Conservation (phyloP, 1,139 yeast species). For the Pichia sp. region DNA sequence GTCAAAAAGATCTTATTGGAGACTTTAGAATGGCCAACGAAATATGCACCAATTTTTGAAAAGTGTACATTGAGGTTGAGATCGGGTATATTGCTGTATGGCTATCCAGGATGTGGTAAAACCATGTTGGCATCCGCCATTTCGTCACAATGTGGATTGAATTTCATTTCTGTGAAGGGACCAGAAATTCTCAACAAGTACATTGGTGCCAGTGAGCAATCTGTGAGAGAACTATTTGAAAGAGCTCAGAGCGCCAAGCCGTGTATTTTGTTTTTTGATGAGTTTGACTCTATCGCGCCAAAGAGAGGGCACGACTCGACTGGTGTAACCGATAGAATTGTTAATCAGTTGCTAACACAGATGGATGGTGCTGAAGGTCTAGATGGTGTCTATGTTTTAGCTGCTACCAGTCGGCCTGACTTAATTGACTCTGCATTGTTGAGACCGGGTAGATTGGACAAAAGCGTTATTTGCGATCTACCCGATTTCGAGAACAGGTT, state of each 20-base stretch:
- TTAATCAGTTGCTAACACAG: conserved; percentile 93
- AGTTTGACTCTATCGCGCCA: conserved; percentile 95
- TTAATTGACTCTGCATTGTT: conserved; percentile 89
- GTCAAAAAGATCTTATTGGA: conserved; percentile 77
- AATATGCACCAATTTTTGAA: conserved; percentile 88
- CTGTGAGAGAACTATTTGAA: conserved; percentile 88
- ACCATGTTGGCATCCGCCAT: conserved; percentile 91
- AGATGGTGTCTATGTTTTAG: conserved; percentile 93
- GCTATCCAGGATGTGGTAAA: conserved; percentile 98
- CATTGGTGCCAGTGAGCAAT: conserved; percentile 96
- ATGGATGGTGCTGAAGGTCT: conserved; percentile 99
- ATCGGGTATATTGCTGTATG: conserved; percentile 86
- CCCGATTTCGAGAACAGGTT: conserved; percentile 68
- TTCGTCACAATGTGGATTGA: conserved; percentile 90
- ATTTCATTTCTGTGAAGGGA: conserved; percentile 91
- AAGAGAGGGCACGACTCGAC: conserved; percentile 98
- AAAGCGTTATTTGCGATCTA: conserved; percentile 84
- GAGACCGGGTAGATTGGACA: conserved; percentile 94
- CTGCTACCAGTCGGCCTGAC: conserved; percentile 95
- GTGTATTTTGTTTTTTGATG: conserved; percentile 90
- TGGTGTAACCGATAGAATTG: conserved; percentile 96
- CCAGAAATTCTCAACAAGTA: conserved; percentile 95
- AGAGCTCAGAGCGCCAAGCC: conserved; percentile 94
- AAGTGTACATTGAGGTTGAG: conserved; percentile 82
- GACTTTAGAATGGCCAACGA: conserved; percentile 96